These are phyloP conservation scores for Amphirosellinia nigrospora DNA, from an alignment of 495 filamentous ascomycete species.

Conservation along the genomic window DNA sequence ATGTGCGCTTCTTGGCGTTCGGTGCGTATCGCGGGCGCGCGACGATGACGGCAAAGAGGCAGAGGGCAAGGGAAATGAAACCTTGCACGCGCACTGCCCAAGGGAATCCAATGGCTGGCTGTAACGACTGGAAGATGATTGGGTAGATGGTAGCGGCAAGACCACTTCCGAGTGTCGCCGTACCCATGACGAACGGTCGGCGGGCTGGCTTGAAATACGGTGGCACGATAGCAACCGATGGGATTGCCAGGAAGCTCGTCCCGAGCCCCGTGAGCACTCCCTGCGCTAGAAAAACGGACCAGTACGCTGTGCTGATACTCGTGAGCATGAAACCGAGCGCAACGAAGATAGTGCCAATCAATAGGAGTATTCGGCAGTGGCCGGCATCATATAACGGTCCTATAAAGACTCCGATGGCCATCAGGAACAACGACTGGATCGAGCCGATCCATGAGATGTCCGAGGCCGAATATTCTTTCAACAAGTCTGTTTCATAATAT, in stretches of 20 bases:
- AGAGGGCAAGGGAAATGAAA: constrained; percentile 69
- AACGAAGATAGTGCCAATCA: constrained; percentile 30
- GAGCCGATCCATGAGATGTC: constrained; percentile 44
- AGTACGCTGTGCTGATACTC: constrained; percentile 63
- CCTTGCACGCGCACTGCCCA: constrained; percentile 74
- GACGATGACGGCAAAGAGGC: constrained; percentile 64
- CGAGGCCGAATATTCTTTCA: constrained; percentile 31
- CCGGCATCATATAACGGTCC: constrained; percentile 38
- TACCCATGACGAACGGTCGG: constrained; percentile 70
- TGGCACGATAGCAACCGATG: constrained; percentile 63
- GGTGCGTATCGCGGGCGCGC: constrained; percentile 58
- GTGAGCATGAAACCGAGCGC: constrained; percentile 79
- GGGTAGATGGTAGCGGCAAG: constrained; percentile 70
- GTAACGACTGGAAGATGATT: constrained; percentile 68
- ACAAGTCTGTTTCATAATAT: constrained; percentile 35
- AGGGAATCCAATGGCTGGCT: constrained; percentile 65
- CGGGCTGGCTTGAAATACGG: constrained; percentile 71
- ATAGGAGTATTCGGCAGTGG: constrained; percentile 29
- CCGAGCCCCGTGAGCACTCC: constrained; percentile 63
- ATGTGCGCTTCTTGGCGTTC: constrained; percentile 13
- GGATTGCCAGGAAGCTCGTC: constrained; percentile 66
- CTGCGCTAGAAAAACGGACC: constrained; percentile 67
- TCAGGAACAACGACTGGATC: constrained; percentile 34
- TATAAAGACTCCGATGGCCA: constrained; percentile 35
- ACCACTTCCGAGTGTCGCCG: constrained; percentile 69